Evolutionary conservation across 129 eudicot species (phyloP), one percentile per base, ranked within the genome.

Genomic region (Flaveria robusta): DNA sequence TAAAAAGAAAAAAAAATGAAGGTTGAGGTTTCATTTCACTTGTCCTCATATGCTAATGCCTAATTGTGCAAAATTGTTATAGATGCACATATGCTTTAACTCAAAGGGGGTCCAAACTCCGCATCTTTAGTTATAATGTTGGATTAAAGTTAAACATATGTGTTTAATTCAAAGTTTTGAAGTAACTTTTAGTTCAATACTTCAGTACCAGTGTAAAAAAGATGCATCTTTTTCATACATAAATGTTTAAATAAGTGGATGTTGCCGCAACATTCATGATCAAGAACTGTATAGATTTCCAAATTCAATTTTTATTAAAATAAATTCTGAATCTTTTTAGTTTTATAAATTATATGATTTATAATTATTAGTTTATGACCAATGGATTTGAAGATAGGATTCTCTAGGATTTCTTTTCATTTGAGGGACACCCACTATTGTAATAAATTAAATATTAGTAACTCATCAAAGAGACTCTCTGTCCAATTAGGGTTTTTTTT

Each of bases 81-180:
- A 34, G 7, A 34, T 34, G 8, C 5, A 5, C 7, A 34, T 34
- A 34, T 34, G 39, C 39, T 34, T 34, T 34, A 34, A 34, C 6
- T 34, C 20, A 26, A 13, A 26, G 70, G 51, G 76, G 70, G 76
- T 59, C 41, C 82, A 78, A 70, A 70, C 63, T 70, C 77, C 52
- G 34, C 14, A 45, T 59, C 27, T 29, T 45, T 14, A 31, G 77
- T 54, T 34, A 34, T 34, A 71, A 34, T 79, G 77, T 79, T 71
- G 77, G 47, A 49, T 79, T 79, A 71, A 79, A 79, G 72, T 62
- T 71, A 71, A 79, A 71, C 72, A 71, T 62, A 22, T 60, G 72
- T 46, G 22, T 22, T 79, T 62, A 71, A 22, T 29, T 62, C 70
- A 71, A 71, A 12, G 42, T 20, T 27, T 37, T 52, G 74, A 72